These are phyloP conservation scores for Aspergillus awamori DNA, from an alignment of 2,329 filamentous ascomycete genomes.

Conservation along the genomic window DNA sequence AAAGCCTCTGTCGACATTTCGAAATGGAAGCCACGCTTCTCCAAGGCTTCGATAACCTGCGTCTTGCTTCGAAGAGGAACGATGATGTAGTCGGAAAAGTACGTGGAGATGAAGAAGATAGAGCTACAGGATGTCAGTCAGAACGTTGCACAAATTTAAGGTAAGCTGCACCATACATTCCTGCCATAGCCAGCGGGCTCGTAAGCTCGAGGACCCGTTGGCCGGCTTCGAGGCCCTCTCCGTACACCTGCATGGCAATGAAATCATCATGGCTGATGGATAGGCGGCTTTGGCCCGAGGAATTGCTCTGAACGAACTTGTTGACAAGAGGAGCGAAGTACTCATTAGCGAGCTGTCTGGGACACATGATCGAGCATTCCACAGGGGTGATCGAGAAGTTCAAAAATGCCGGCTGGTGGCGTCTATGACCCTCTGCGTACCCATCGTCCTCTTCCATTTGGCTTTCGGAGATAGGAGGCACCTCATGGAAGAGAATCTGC, in stretches of 20 bases:
- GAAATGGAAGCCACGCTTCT: constrained; percentile 81
- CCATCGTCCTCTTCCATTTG: constrained; percentile 43
- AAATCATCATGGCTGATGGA: constrained; percentile 82
- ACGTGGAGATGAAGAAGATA: constrained; percentile 98
- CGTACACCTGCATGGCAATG: constrained; percentile 85
- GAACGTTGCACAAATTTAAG: neutral
- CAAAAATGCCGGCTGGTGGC: constrained; percentile 73
- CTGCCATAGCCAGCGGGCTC: constrained; percentile 84
- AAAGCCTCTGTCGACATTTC: constrained; percentile 71
- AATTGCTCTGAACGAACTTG: constrained; percentile 55
- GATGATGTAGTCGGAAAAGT: constrained; percentile 96
- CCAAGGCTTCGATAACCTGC: constrained; percentile 74
- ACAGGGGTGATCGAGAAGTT: constrained; percentile 92
- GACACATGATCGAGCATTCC: constrained; percentile 90
- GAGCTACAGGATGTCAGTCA: constrained; percentile 53
- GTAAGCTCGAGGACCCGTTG: constrained; percentile 90
- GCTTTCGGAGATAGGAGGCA: constrained; percentile 41
- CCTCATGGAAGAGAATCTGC: constrained; percentile 73
- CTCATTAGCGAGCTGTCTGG: constrained; percentile 70
- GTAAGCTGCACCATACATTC: constrained; percentile 61
- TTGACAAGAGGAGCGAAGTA: constrained; percentile 75
- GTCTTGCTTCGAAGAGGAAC: constrained; percentile 75
- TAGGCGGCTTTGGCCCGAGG: constrained; percentile 54
- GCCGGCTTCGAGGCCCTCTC: constrained; percentile 86
- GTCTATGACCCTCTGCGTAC: constrained; percentile 38